A percentile compares a stretch with the other conserved stretches of the same genome.
Conservation (phyloP, 2,329 filamentous ascomycete species). For the Aureobasidium sp. region DNA sequence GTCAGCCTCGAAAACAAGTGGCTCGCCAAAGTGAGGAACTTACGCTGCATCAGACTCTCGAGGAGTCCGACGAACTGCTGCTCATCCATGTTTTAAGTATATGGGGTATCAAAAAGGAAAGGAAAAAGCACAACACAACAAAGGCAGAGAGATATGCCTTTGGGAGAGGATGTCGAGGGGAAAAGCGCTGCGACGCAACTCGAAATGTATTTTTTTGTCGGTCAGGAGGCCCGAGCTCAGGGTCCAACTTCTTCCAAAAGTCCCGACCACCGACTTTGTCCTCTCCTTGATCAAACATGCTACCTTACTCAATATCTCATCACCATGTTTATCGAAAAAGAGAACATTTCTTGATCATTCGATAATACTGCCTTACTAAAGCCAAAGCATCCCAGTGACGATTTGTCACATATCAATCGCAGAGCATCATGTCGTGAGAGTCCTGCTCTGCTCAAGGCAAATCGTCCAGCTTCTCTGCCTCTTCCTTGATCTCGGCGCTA, state of each 20-base stretch:
- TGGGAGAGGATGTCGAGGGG: constrained; percentile 6
- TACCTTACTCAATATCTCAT: no score
- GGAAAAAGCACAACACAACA: constrained; percentile 14
- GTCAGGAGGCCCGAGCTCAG: not conserved
- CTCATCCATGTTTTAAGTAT: constrained; percentile 54
- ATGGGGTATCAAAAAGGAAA: constrained; percentile 13
- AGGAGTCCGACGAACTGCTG: constrained; percentile 80
- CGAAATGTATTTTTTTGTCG: not conserved
- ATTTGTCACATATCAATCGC: not conserved
- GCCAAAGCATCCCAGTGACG: not conserved
- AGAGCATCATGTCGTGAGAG: not conserved
- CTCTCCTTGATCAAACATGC: not conserved
- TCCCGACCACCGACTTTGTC: not conserved
- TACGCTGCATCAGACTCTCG: constrained; percentile 79
- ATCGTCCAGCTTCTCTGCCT: constrained; percentile 2
- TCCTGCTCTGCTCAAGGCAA: not conserved
- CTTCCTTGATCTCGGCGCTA: not conserved
- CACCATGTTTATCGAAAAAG: not conserved
- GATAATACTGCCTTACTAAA: not conserved
- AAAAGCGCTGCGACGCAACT: not conserved
- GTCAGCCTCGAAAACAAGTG: constrained; percentile 2
- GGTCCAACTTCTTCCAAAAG: not conserved
- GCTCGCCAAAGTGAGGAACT: constrained; percentile 34
- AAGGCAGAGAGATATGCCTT: not conserved
- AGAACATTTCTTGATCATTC: not conserved